Evolutionary conservation across 306 rosid species (phyloP).

Genomic region (Citrullus amarus): DNA sequence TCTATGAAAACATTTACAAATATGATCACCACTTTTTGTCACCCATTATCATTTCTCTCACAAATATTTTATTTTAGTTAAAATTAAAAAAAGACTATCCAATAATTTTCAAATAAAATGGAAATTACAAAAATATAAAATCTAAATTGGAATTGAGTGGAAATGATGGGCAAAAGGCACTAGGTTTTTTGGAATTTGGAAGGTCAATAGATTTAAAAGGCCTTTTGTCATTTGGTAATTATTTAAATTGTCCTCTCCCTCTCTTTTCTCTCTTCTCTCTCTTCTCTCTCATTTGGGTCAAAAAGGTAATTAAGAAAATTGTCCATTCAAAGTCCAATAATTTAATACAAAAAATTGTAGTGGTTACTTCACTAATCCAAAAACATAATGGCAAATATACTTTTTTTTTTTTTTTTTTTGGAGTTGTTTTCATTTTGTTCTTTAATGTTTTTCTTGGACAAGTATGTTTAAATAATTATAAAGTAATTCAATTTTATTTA

Average conservation of each 20-base stretch:
- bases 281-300: not conserved
- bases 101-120: too few relatives aligned
- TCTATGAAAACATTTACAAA: too few relatives aligned
- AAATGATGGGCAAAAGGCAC: slow-evolving; percentile 1
- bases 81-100: too few relatives aligned
- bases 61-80: too few relatives aligned
- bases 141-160: not conserved
- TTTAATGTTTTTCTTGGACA: not conserved
- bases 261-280: not conserved
- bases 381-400: not conserved
- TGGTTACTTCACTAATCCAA: not conserved
- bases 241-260: not conserved
- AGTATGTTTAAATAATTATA: not conserved
- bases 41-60: too few relatives aligned
- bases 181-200: slow-evolving; percentile 21
- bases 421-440: not conserved
- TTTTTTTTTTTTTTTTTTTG: too few relatives aligned
- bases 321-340: not conserved
- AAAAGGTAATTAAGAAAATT: not conserved
- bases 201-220: not conserved
- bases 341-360: not conserved
- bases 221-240: not conserved
- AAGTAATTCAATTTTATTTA: not conserved
- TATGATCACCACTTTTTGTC: too few relatives aligned
- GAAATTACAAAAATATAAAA: too few relatives aligned